Evolutionary conservation across 805 yeast genomes (phyloP).

Genomic region (Saccharomycopsis oosterbeekiorum): DNA sequence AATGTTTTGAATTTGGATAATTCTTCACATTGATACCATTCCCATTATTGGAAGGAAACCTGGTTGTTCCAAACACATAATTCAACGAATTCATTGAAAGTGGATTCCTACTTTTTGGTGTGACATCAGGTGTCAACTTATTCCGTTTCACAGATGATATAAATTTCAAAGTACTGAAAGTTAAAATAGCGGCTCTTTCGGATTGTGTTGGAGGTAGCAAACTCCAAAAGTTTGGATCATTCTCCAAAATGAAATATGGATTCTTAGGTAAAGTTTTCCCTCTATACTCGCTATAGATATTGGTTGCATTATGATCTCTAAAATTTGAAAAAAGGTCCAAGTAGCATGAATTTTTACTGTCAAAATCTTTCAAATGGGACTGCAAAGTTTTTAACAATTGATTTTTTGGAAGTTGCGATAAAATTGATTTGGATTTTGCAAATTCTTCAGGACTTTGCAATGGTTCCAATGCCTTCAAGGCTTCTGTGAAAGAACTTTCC

Average conservation of each 20-base stretch:
- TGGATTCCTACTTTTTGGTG: constrained; percentile 40
- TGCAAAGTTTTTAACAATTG: constrained; percentile 39
- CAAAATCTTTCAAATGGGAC: constrained; percentile 39
- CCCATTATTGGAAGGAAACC: constrained; percentile 32
- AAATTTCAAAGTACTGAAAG: constrained; percentile 59
- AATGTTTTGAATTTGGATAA: constrained; percentile 56
- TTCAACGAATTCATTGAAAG: constrained; percentile 60
- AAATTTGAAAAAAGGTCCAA: constrained; percentile 37
- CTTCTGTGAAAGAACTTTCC: constrained; percentile 38
- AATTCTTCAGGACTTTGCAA: constrained; percentile 45
- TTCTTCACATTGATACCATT: constrained; percentile 68
- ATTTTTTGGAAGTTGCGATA: constrained; percentile 37
- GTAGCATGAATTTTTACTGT: constrained; percentile 38
- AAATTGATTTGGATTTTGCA: constrained; percentile 31
- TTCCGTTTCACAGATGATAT: constrained; percentile 29
- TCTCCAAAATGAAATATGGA: constrained; percentile 65
- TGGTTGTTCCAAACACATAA: constrained; percentile 60
- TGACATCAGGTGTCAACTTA: constrained; percentile 45
- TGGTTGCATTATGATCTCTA: constrained; percentile 37
- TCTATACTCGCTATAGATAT: constrained; percentile 51
- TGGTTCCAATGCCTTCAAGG: constrained; percentile 51
- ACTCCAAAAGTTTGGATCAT: constrained; percentile 52
- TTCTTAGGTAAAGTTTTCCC: constrained; percentile 68
- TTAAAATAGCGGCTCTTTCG: constrained; percentile 56
- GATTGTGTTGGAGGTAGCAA: constrained; percentile 51